phyloP scores from a whole-genome alignment of 2,329 filamentous ascomycete species.

The Aspergillus flavus region DNA sequence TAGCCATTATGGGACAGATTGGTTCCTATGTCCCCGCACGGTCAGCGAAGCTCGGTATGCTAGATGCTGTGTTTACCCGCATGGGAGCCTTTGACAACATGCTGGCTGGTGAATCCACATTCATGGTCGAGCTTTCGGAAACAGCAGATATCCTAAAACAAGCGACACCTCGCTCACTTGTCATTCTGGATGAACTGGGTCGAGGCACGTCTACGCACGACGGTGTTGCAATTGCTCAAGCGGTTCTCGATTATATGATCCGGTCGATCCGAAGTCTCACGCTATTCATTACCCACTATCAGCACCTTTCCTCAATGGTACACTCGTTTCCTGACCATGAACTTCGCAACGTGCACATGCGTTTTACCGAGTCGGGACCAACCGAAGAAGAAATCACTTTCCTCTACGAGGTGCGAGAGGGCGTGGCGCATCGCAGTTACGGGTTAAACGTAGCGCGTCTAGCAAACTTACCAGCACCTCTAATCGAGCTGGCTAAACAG shows the following conservation, averaged over 20 bases:
- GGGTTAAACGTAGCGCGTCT: constrained; percentile 89
- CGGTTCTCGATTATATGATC: constrained; percentile 84
- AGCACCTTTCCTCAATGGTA: constrained; percentile 75
- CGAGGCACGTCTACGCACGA: constrained; percentile 94
- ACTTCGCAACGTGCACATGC: constrained; percentile 91
- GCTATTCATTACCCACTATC: constrained; percentile 97
- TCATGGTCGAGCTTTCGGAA: constrained; percentile 97
- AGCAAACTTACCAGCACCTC: constrained; percentile 74
- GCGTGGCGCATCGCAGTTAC: constrained; percentile 91
- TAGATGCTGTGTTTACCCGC: constrained; percentile 90
- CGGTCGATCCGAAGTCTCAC: constrained; percentile 74
- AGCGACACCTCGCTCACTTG: constrained; percentile 79
- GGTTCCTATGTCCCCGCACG: constrained; percentile 90
- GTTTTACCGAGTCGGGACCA: constrained; percentile 65
- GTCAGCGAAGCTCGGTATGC: constrained; percentile 72
- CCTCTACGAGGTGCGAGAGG: constrained; percentile 87
- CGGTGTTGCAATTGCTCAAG: constrained; percentile 91
- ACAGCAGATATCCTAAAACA: constrained; percentile 88
- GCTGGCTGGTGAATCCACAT: constrained; percentile 90
- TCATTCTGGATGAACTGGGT: constrained; percentile 93
- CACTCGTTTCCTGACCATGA: constrained; percentile 66
- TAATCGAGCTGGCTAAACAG: constrained; percentile 76
- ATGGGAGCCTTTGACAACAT: constrained; percentile 98
- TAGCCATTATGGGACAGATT: constrained; percentile 91
- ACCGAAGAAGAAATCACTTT: constrained; percentile 79